These are phyloP conservation scores for Pseudotulostoma volvatum DNA, from an alignment of 495 filamentous ascomycete species.

Conservation along the genomic window DNA sequence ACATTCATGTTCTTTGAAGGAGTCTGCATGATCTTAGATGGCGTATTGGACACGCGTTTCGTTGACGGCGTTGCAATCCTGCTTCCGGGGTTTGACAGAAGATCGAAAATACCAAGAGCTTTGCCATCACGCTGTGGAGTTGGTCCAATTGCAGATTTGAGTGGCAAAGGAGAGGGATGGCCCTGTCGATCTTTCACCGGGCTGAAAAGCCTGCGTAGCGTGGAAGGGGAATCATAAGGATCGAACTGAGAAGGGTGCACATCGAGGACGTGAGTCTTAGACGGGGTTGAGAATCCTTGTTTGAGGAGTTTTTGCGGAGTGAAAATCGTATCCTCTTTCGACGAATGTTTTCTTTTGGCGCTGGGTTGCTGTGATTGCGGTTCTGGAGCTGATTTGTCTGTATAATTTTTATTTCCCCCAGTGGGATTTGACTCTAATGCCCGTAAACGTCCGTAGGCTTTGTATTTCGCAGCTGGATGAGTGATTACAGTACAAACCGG, in stretches of 20 bases:
- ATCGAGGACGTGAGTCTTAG: slow-evolving; percentile 19
- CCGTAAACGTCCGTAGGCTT: slow-evolving; percentile 64
- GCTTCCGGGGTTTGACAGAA: slow-evolving; percentile 45
- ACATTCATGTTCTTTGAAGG: slow-evolving; percentile 19
- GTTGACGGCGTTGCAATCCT: slow-evolving; percentile 27
- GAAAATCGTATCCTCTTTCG: neutral
- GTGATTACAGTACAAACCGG: too few relatives aligned
- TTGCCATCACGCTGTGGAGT: slow-evolving; percentile 84
- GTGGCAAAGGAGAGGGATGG: slow-evolving; percentile 17
- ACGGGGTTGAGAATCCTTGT: slow-evolving; percentile 29
- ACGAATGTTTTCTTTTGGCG: neutral
- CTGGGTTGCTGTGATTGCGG: slow-evolving; percentile 27
- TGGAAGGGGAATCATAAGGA: slow-evolving; percentile 42
- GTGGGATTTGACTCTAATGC: slow-evolving; percentile 27
- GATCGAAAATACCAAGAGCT: slow-evolving; percentile 81
- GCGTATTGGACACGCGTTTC: slow-evolving; percentile 14
- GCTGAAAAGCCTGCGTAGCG: slow-evolving; percentile 42
- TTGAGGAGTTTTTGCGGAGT: slow-evolving; percentile 19
- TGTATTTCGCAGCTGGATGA: slow-evolving; percentile 66
- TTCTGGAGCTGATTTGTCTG: neutral
- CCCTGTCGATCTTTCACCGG: slow-evolving; percentile 33
- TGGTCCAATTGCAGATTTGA: slow-evolving; percentile 48
- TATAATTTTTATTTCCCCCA: neutral
- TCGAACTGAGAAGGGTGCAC: slow-evolving; percentile 29
- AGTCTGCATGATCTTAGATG: slow-evolving; percentile 22